Conservation (phyloP, 2,329 filamentous ascomycete species). For the Sporothrix pallida region DNA sequence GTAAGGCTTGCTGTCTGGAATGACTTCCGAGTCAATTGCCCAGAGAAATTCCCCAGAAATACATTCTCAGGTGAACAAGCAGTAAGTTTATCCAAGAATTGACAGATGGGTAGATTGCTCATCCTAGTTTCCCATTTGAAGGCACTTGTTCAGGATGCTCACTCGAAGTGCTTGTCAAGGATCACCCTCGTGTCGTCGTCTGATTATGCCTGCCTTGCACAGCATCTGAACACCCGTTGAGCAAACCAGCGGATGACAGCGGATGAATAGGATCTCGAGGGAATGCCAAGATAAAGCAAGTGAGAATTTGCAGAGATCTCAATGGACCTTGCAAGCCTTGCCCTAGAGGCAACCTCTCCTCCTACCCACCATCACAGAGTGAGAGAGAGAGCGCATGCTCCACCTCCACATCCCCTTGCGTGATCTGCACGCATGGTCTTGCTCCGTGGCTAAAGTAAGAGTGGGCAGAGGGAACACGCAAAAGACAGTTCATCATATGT, state of each 20-base stretch:
- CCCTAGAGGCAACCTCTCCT: not conserved
- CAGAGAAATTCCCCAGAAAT: too few species aligned
- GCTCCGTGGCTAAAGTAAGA: conserved; percentile 25
- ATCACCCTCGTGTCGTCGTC: not conserved
- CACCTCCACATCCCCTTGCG: conserved; percentile 21
- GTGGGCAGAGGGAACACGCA: conserved; percentile 16
- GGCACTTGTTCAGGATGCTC: too few species aligned
- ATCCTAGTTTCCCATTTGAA: too few species aligned
- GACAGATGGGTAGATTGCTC: too few species aligned
- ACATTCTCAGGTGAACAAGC: too few species aligned
- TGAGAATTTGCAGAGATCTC: not conserved
- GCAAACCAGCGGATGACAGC: conserved; percentile 6
- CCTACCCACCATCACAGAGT: not conserved
- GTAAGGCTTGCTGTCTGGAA: not conserved
- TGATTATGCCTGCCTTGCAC: not conserved
- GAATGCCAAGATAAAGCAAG: not conserved
- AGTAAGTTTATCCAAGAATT: too few species aligned
- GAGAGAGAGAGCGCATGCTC: not conserved
- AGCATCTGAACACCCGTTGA: not conserved
- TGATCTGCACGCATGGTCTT: conserved; percentile 32
- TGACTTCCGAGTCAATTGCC: not conserved
- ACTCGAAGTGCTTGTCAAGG: not conserved
- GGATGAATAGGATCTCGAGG: not conserved
- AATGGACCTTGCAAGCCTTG: not conserved
- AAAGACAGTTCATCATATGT: not conserved